phyloP scores from a whole-genome alignment of 352 stramenopile genomes.

The Pseudoperonospora humuli region DNA sequence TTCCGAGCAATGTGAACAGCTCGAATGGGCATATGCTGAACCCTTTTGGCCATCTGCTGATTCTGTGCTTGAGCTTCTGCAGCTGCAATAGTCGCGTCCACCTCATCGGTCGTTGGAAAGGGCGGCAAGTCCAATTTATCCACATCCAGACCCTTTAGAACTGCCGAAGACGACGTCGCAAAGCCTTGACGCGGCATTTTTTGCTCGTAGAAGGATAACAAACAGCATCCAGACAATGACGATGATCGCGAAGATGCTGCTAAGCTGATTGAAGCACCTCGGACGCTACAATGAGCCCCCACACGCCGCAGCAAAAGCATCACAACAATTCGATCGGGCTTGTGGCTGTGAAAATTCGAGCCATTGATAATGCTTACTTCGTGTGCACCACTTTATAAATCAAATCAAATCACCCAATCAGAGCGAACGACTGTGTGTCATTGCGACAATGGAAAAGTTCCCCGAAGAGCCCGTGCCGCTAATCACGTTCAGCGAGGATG shows the following conservation, averaged over 20 bases:
- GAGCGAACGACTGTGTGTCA: background rate
- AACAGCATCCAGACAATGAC: constrained; percentile 5
- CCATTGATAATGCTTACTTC: too few relatives aligned
- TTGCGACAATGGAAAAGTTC: constrained; percentile 36
- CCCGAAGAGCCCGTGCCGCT: constrained; percentile 72
- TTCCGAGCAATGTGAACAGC: constrained; percentile 77
- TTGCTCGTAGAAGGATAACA: constrained; percentile 15
- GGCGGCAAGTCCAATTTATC: constrained; percentile 41
- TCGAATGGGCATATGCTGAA: constrained; percentile 78
- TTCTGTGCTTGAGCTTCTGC: constrained; percentile 46
- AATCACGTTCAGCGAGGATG: constrained; percentile 81
- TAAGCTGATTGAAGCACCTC: constrained; percentile 1
- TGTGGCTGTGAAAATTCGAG: constrained; percentile 10
- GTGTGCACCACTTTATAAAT: background rate
- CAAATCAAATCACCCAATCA: constrained; percentile 9
- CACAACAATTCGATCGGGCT: background rate
- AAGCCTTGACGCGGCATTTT: constrained; percentile 5
- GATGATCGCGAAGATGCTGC: constrained; percentile 2
- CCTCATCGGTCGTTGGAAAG: constrained; percentile 47
- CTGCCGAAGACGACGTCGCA: constrained; percentile 2
- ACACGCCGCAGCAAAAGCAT: constrained; percentile 49
- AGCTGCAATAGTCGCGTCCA: constrained; percentile 58
- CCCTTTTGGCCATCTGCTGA: constrained; percentile 33
- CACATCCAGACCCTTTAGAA: constrained; percentile 13
- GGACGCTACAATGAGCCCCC: constrained; percentile 15